phyloP scores from a whole-genome alignment of 331 rosid species.

The Ulmus americana region DNA sequence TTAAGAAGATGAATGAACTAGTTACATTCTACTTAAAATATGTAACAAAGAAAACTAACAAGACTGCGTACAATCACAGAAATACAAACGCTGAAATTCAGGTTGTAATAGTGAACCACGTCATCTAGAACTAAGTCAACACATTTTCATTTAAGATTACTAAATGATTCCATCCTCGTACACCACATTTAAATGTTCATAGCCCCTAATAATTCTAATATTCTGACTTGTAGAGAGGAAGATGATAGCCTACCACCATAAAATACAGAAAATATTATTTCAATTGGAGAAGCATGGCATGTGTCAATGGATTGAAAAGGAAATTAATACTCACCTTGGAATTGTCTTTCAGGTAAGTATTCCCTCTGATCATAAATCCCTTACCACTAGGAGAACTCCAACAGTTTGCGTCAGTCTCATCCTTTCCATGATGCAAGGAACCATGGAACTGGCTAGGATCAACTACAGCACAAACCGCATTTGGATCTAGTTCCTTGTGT shows the following conservation, averaged over 20 bases:
- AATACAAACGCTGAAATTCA: neutral
- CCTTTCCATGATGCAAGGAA: conserved; percentile 57
- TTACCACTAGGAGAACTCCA: conserved; percentile 74
- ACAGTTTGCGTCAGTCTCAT: conserved; percentile 65
- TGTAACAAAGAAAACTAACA: neutral
- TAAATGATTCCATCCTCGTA: neutral
- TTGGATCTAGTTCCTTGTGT: conserved; percentile 53
- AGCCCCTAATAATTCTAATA: neutral
- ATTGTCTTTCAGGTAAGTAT: conserved; percentile 78
- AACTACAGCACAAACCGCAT: conserved; percentile 41
- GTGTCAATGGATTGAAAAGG: neutral
- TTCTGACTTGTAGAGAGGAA: neutral
- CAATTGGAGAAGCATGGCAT: neutral
- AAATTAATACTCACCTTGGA: conserved; percentile 52
- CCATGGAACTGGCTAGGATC: conserved; percentile 52
- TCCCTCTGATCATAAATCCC: conserved; percentile 93
- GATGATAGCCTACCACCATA: neutral
- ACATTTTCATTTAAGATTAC: neutral
- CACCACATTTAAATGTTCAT: neutral
- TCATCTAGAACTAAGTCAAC: neutral
- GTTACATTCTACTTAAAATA: neutral
- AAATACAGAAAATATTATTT: neutral
- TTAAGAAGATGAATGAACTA: neutral
- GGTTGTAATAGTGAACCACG: neutral
- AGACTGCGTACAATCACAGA: neutral